Base-by-base conservation (phyloP, 2,329 filamentous ascomycete species). In the Huntiella omanensis region DNA sequence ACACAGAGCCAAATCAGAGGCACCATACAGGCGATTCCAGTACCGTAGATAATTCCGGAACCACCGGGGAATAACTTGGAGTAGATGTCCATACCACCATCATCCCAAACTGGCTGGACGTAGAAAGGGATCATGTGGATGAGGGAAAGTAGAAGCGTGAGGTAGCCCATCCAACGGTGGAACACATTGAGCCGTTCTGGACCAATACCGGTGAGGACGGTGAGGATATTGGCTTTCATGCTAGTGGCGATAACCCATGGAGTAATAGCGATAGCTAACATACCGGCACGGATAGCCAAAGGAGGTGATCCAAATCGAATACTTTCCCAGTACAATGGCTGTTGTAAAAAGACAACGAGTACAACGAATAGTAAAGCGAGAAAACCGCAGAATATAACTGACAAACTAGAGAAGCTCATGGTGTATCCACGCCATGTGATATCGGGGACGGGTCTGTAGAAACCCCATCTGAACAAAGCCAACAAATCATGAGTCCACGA, bases 111-210 rank as follows among this genome's bases (percentile, higher is more conserved):
- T 4, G 87, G 86, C 48, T 86, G 85, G 47, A 95, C 62, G 55
- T 93, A 94, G 57, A 92, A 96, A 0, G 88, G 88, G 12, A 94
- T 67, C 15, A 79, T 83, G 57, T 96, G 88, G 13, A 94, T 70
- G 46, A 95, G 66, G 22, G 83, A 79, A 48, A 95, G 66, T 51
- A 92, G 79, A 1, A 94, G 67, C 56, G 82, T 91, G 8, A 95
- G 64, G 58, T 94, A 94, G 22, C 81, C 84, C 5, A 82, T 76
- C 87, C 87, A 96, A 54, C 88, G 77, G 62, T 96, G 88, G 50
- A 95, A 71, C 32, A 95, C 87, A 54, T 94, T 95, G 43, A 96
- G 70, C 42, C 88, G 72, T 59, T 96, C 88, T 34, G 91, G 87
- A 3, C 86, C 84, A 53, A 96, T 88, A 11, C 88, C 88, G 4